These are phyloP conservation scores for Phytophthora podocarpi DNA, from an alignment of 352 stramenopile genomes.

Conservation along the genomic window DNA sequence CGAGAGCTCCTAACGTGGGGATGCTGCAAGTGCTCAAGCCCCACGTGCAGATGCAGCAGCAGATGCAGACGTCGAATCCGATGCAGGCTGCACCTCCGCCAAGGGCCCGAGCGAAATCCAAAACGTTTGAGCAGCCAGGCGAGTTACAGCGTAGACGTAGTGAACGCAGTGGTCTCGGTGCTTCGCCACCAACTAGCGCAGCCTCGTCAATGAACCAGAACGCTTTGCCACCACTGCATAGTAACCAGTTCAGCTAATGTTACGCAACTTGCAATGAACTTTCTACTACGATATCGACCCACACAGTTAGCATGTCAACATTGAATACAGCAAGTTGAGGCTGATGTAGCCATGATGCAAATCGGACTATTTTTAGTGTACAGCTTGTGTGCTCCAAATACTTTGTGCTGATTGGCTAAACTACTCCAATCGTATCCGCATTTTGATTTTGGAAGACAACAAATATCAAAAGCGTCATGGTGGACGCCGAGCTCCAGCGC, in stretches of 20 bases:
- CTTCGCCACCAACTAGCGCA: conserved; percentile 6
- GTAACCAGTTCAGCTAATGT: conserved; percentile 50
- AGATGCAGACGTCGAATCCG: conserved; percentile 22
- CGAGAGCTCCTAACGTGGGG: conserved; percentile 82
- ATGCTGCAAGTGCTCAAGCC: conserved; percentile 90
- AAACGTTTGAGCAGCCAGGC: conserved; percentile 27
- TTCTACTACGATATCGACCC: too few relatives aligned
- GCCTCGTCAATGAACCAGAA: conserved; percentile 36
- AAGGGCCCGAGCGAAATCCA: conserved; percentile 45
- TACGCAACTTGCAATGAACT: too few relatives aligned
- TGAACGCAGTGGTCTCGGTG: conserved; percentile 35
- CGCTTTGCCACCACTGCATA: conserved; percentile 53
- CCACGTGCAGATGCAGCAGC: conserved; percentile 59
- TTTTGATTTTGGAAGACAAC: neutral
- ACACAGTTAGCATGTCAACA: too few relatives aligned
- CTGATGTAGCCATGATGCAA: conserved; percentile 13
- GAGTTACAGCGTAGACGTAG: conserved; percentile 57
- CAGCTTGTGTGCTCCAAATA: neutral
- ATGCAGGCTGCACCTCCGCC: conserved; percentile 24
- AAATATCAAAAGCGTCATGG: conserved; percentile 21
- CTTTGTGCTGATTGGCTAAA: conserved; percentile 3
- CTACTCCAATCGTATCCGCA: neutral
- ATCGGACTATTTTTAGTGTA: neutral
- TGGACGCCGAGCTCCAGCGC: conserved; percentile 50
- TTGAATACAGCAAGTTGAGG: conserved; percentile 10